Base-by-base conservation (phyloP, 2,329 filamentous ascomycete genomes). In the Thielaviopsis musarum region DNA sequence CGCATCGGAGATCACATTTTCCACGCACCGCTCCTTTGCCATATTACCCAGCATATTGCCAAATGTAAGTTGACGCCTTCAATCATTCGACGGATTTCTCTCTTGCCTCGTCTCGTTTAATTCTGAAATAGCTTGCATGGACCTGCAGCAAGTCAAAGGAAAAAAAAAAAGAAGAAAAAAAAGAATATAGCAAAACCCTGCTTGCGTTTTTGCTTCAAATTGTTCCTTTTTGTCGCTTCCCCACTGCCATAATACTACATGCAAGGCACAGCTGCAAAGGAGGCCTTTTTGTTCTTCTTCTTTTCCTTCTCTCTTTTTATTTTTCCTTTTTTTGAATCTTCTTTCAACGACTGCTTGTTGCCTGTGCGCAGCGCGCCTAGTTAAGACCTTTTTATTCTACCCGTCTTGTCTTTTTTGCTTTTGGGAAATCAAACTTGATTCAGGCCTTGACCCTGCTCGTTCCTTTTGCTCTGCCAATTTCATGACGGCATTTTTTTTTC, bases 71-170 rank as follows among this genome's bases (percentile, higher is more conserved):
- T 45, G 38, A 45, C 17, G 38, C 38, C n/a, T 45, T 45, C 38
- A 34, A 2, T 5, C 6, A 5, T n/a, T 45, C n/a, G 38, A n/a
- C 17, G 38, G 38, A 45, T 45, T 45, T 45, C 38, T 15, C 38
- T 45, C 38, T 45, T n/a, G 38, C n/a, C 38, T 45, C 38, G 38
- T 45, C 17, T 45, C 13, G 38, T 45, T 15, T n/a, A 45, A 21
- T 52, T 58, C 26, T 52, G 56, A 58, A 58, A 58, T 58, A 58
- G 56, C 56, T 52, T 58, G 56, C 56, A 58, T 58, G 56, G 56
- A 52, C 56, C 22, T 58, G 56, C 56, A 58, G 52, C 56, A 58
- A 52, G 45, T 30, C 26, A 58, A 52, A 30, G 52, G 38, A 45
- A n/a, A 45, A n/a, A 45, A 10, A 45, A n/a, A 45, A 45, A 45